These are phyloP conservation scores for Lachancea dasiensis DNA, from an alignment of 805 yeast species.

Conservation along the genomic window DNA sequence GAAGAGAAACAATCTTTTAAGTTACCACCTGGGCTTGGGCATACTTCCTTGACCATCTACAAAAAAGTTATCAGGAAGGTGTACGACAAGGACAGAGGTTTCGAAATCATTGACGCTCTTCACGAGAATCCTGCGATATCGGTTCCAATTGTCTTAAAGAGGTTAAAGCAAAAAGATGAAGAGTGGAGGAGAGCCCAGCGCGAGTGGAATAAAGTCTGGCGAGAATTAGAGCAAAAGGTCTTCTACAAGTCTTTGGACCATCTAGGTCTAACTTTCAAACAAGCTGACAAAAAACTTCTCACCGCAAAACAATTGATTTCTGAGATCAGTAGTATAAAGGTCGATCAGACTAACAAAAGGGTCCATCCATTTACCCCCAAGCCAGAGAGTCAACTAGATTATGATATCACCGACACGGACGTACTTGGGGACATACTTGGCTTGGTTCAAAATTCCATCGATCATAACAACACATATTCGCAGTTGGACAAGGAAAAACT, in stretches of 20 bases:
- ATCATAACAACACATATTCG: conserved; percentile 68
- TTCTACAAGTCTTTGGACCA: conserved; percentile 93
- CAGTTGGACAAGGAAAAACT: conserved; percentile 73
- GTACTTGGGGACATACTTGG: conserved; percentile 69
- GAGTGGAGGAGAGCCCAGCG: conserved; percentile 98
- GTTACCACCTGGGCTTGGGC: conserved; percentile 90
- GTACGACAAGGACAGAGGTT: conserved; percentile 91
- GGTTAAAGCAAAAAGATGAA: conserved; percentile 95
- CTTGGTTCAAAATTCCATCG: conserved; percentile 60
- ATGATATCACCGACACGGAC: conserved; percentile 56
- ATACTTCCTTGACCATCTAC: conserved; percentile 83
- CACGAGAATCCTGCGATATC: conserved; percentile 95
- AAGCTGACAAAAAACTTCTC: conserved; percentile 86
- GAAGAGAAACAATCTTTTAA: conserved; percentile 84
- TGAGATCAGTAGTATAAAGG: conserved; percentile 86
- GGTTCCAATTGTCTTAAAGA: conserved; percentile 84
- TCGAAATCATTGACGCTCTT: conserved; percentile 91
- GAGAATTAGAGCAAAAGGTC: conserved; percentile 94
- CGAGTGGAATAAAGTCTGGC: conserved; percentile 99
- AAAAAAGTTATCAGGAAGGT: conserved; percentile 89
- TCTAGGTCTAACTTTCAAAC: conserved; percentile 91
- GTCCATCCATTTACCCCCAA: conserved; percentile 80
- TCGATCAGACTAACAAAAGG: conserved; percentile 84
- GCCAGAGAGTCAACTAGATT: conserved; percentile 70
- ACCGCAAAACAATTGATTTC: conserved; percentile 87